phyloP scores from a whole-genome alignment of 805 yeast genomes.

The Dipodascus albidus region DNA sequence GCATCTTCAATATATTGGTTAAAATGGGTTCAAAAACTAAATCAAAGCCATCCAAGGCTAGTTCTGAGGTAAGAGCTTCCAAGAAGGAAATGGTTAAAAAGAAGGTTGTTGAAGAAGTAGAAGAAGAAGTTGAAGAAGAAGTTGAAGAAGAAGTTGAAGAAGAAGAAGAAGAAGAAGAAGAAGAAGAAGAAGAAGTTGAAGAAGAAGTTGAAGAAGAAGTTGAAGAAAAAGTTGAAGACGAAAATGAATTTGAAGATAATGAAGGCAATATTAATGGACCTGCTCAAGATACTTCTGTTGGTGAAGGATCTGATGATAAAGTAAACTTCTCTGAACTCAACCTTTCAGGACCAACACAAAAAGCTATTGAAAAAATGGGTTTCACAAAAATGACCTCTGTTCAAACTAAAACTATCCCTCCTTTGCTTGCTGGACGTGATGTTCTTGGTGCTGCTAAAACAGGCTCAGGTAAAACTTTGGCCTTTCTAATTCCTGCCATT shows the following conservation, averaged over 20 bases:
- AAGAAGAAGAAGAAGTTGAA: constrained; percentile 19
- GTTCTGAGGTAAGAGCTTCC: background rate
- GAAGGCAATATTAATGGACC: constrained; percentile 19
- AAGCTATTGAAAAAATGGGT: constrained; percentile 81
- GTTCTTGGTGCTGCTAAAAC: constrained; percentile 99
- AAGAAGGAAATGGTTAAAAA: constrained; percentile 2
- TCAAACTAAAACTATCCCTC: constrained; percentile 93
- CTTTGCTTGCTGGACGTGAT: constrained; percentile 90
- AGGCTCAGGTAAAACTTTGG: constrained; percentile 96
- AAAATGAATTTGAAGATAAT: constrained; percentile 18
- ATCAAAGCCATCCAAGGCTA: constrained; percentile 3
- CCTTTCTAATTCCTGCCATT: constrained; percentile 91
- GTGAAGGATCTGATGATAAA: constrained; percentile 18
- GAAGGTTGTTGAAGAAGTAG: constrained; percentile 6
- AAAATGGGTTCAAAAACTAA: constrained; percentile 1
- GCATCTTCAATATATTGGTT: background rate
- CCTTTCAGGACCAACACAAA: constrained; percentile 70
- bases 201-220: constrained; percentile 18
- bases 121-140: constrained; percentile 12
- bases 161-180: constrained; percentile 17
- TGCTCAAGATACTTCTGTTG: constrained; percentile 9
- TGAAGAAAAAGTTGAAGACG: constrained; percentile 13
- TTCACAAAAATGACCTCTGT: constrained; percentile 87
- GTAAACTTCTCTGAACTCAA: constrained; percentile 39
- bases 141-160: constrained; percentile 16